Conservation (phyloP, 148 eudicot species). For the Fagopyrum homotropicum region DNA sequence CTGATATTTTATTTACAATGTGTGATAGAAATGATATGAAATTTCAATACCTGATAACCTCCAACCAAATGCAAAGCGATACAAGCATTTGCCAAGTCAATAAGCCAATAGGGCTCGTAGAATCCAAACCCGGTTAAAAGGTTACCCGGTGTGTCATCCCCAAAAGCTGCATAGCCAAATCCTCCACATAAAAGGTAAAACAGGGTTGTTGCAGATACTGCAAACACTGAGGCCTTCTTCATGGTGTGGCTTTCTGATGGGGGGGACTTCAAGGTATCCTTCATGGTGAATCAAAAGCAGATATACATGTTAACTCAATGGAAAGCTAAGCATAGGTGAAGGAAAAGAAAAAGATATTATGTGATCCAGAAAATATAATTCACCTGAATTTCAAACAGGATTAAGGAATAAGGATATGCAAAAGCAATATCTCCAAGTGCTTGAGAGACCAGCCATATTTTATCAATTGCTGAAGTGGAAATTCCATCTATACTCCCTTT, state of each 20-base stretch:
- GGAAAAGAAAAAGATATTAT: neutral
- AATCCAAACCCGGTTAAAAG: slow-evolving; percentile 63
- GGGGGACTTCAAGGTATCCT: slow-evolving; percentile 78
- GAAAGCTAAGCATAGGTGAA: neutral
- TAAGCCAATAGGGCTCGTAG: slow-evolving; percentile 63
- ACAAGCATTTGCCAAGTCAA: slow-evolving; percentile 66
- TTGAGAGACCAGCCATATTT: slow-evolving; percentile 69
- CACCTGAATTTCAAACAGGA: slow-evolving; percentile 75
- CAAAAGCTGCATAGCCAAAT: slow-evolving; percentile 85
- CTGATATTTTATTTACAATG: neutral
- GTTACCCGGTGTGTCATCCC: slow-evolving; percentile 59
- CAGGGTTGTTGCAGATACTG: slow-evolving; percentile 40
- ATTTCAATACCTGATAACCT: slow-evolving; percentile 59
- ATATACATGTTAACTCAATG: neutral
- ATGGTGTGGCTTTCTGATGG: slow-evolving; percentile 54
- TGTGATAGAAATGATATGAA: neutral
- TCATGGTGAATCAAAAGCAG: slow-evolving; percentile 6
- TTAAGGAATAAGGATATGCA: slow-evolving; percentile 66
- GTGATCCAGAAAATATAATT: neutral
- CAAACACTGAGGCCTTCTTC: slow-evolving; percentile 55
- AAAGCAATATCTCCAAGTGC: slow-evolving; percentile 86
- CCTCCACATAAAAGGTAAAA: slow-evolving; percentile 70
- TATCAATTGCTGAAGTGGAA: slow-evolving; percentile 43
- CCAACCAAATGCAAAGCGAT: slow-evolving; percentile 62
- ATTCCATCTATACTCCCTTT: slow-evolving; percentile 68